Base-by-base conservation (phyloP, 495 filamentous ascomycete species). In the Hypoxylon intermedium region DNA sequence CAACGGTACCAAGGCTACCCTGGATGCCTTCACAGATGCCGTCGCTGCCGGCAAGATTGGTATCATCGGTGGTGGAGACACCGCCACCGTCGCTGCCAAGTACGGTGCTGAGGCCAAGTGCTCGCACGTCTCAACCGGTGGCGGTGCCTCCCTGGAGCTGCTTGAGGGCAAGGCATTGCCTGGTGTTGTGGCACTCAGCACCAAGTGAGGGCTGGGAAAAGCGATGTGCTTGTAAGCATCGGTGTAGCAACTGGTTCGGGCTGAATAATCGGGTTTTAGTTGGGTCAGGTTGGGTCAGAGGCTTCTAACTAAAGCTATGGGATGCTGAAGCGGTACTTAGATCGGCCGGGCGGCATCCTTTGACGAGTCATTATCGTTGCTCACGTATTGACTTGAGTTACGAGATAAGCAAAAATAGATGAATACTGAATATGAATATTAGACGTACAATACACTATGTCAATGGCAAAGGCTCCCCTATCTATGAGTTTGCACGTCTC, bases 1-100 rank as follows among this genome's bases (percentile, higher is more conserved):
- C 63, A 86, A 82, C 19, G 94, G 90, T 58, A 98, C 94, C 61
- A 93, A 96, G 85, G 81, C 83, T 42, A 94, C 90, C 16, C 85
- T 98, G 64, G 88, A 97, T 65, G 91, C 89, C 44, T 90, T 87
- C 20, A 92, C 97, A 19, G 77, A 77, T 7, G 95, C 91, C 45
- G 87, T 87, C 24, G 75, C 91, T 75, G 83, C 75, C 23, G 93
- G 91, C 67, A 88, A 91, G 78, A 96, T 91, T 61, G 95, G 97
- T 66, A 98, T 99, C 78, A 96, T 99, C 70, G 94, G 94, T 55
- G 94, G 94, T 70, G 94, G 94, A 74, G 94, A 99, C 77, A 99
- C 94, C 38, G 94, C 94, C 36, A 99, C 94, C 31, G 95, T 97
- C 21, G 94, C 95, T 46, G 93, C 93, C 72, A 97, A 99, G 83